Conservation (phyloP, 257 asterid genomes). For the Galeopsis tetrahit region DNA sequence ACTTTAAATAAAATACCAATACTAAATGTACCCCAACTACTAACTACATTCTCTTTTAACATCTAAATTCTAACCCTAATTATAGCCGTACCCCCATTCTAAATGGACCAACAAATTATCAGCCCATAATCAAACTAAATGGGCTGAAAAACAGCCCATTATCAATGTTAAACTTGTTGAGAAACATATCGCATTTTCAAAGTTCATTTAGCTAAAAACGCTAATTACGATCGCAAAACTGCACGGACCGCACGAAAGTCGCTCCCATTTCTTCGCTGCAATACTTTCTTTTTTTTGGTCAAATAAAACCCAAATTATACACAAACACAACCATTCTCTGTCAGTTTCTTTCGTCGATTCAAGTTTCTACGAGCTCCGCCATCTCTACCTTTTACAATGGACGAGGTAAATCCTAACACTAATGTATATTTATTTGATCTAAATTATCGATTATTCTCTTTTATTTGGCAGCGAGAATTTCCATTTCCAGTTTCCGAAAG, state of each 20-base stretch:
- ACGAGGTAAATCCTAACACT: constrained; percentile 43
- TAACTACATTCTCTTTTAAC: no score
- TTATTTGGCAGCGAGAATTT: neutral
- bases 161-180: neutral
- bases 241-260: constrained; percentile 21
- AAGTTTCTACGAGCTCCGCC: constrained; percentile 8
- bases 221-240: neutral
- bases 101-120: no score
- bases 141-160: no score
- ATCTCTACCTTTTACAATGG: constrained; percentile 44
- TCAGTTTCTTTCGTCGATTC: constrained; percentile 18
- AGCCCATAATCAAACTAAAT: no score
- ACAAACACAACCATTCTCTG: constrained; percentile 10
- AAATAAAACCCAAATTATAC: constrained; percentile 21
- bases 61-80: no score
- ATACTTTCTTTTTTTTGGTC: constrained; percentile 1
- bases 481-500: neutral
- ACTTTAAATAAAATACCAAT: no score
- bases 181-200: neutral
- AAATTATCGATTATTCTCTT: neutral
- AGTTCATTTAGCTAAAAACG: neutral
- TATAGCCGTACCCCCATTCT: no score
- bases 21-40: no score
- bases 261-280: neutral
- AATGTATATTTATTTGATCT: neutral